Conservation (phyloP, 106 monocot genomes). For the Allium sativum region DNA sequence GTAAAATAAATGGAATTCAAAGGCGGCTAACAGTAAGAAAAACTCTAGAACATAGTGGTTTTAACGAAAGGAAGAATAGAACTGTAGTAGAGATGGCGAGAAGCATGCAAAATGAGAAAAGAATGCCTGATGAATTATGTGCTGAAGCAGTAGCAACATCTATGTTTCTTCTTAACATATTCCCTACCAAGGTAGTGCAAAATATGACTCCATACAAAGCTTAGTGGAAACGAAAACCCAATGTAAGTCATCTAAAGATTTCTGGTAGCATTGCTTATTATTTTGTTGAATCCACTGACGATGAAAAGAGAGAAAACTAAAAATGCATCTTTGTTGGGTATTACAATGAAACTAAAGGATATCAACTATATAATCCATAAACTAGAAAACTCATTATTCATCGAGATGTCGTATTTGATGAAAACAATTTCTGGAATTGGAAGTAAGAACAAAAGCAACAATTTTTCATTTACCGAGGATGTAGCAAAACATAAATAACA, state of each 20-base stretch:
- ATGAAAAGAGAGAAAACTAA: neutral
- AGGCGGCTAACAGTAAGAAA: constrained; percentile 4
- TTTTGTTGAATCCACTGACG: neutral
- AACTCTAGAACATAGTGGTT: neutral
- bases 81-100: constrained; percentile 10
- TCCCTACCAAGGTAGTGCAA: neutral
- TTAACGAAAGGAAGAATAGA: constrained; percentile 4
- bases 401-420: neutral
- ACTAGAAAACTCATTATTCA: neutral
- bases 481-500: too few species aligned
- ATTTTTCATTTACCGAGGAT: too few species aligned
- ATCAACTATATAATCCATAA: neutral
- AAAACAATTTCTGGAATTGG: neutral
- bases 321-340: constrained; percentile 3
- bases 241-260: neutral
- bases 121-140: constrained; percentile 10
- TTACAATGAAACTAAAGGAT: constrained; percentile 3
- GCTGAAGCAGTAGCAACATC: neutral
- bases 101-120: constrained; percentile 8
- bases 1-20: constrained; percentile 4
- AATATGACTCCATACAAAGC: constrained; percentile 6
- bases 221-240: constrained; percentile 1
- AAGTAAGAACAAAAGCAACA: neutral
- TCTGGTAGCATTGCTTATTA: constrained; percentile 3
- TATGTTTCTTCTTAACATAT: constrained; percentile 3